Base-by-base conservation (phyloP, 2,329 filamentous ascomycete genomes). In the Fusarium sulawesiense region DNA sequence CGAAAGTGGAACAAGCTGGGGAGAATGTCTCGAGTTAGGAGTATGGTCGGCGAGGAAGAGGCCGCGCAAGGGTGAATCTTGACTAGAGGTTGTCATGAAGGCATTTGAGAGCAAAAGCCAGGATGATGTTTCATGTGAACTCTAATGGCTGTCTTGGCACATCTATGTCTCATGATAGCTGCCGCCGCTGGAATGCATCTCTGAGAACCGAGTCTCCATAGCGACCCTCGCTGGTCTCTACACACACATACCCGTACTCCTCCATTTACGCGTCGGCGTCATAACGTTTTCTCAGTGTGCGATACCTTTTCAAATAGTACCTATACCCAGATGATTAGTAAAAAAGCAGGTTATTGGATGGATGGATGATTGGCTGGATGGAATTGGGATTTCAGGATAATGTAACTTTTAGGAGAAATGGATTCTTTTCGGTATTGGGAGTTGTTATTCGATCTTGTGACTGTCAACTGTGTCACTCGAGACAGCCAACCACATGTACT, bases 21-120 rank as follows among this genome's bases (percentile, higher is more conserved):
- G 94, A 49, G 94, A 98, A 80, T 97, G 93, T 79, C 82, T 98
- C 21, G 93, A 89, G 75, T 89, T 94, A 70, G 93, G 95, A 40
- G 96, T 94, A 79, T 98, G 94, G 84, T 96, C 91, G 79, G 97
- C 90, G 65, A 93, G 91, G 80, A 98, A 97, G 86, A 76, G 70
- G 54, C 54, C 32, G 21, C 40, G 32, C 45, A 57, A 61, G 42
- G 45, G 21, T 32, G 37, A 55, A 20, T 30, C 27, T 30, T 62
- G 59, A 71, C 27, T 30, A 59, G 59, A 71, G 44, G 7, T 37
- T 9, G 45, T 63, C 57, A 49, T 42, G n/a, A 25, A 45, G 50
- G 41, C 37, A 56, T 58, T 34, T n/a, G 20, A 50, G 44, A 29
- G 34, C 60, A 69, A 66, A 68, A 64, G 58, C 56, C 66, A 72